These are phyloP conservation scores for Fusarium verrucosum DNA, from an alignment of 2,329 filamentous ascomycete genomes.

Conservation along the genomic window DNA sequence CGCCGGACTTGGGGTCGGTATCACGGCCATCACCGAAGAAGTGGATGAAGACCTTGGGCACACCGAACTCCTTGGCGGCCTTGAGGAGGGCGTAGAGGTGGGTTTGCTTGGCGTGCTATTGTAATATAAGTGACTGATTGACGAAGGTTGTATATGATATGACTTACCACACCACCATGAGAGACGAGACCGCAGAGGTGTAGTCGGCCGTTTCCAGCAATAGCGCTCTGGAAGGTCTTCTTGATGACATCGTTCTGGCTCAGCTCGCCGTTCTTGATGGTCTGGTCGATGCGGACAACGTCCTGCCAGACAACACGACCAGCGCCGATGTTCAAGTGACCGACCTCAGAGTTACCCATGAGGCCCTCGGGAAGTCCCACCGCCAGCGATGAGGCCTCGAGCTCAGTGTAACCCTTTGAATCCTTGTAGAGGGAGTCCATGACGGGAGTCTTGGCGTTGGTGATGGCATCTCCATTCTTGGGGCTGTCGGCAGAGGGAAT, in stretches of 20 bases:
- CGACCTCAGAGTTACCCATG: conserved; percentile 99
- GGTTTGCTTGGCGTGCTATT: conserved; percentile 90
- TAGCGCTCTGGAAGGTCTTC: conserved; percentile 78
- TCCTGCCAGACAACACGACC: conserved; percentile 99
- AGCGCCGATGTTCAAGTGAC: conserved; percentile 97
- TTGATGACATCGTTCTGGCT: conserved; percentile 80
- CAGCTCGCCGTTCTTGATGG: conserved; percentile 85
- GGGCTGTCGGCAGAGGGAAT: conserved; percentile 82
- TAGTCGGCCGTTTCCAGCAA: conserved; percentile 88
- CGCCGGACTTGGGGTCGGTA: conserved; percentile 94
- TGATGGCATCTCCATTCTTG: conserved; percentile 93
- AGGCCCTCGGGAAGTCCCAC: conserved; percentile 95
- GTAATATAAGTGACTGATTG: conserved; percentile 18
- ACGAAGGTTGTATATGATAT: conserved; percentile 1
- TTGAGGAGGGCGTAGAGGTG: conserved; percentile 89
- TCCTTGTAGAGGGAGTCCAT: conserved; percentile 93
- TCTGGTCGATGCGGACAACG: conserved; percentile 94
- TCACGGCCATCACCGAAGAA: conserved; percentile 99
- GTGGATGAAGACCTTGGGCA: conserved; percentile 96
- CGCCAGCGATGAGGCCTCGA: conserved; percentile 94
- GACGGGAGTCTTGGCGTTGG: conserved; percentile 88
- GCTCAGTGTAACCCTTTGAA: conserved; percentile 85
- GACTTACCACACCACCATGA: conserved; percentile 85
- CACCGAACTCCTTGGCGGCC: conserved; percentile 86
- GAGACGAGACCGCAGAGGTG: conserved; percentile 93